These are phyloP conservation scores for Colletotrichum graminicola DNA, from an alignment of 2,329 filamentous ascomycete genomes.

Conservation along the genomic window DNA sequence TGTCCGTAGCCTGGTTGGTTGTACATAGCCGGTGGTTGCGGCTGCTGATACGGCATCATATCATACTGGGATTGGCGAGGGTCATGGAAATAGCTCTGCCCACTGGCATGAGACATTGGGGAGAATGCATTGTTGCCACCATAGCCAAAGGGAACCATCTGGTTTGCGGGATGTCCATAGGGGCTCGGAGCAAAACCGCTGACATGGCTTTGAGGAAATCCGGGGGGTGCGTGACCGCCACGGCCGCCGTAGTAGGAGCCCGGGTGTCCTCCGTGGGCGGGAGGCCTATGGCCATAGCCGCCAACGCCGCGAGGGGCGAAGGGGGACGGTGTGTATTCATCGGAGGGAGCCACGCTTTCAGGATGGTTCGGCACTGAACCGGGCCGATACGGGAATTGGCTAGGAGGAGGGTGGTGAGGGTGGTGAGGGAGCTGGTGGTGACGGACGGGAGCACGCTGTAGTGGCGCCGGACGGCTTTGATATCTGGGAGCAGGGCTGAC, in stretches of 20 bases:
- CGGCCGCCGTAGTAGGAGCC: constrained; percentile 50
- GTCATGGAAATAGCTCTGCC: constrained; percentile 58
- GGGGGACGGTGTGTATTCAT: constrained; percentile 59
- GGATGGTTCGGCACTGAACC: constrained; percentile 63
- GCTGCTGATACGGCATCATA: constrained; percentile 64
- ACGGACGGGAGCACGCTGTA: constrained; percentile 20
- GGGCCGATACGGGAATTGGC: constrained; percentile 53
- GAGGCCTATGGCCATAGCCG: constrained; percentile 36
- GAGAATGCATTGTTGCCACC: constrained; percentile 59
- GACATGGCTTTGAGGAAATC: constrained; percentile 63
- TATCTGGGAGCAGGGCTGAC: constrained; percentile 53
- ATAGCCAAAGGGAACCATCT: constrained; percentile 62
- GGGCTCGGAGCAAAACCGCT: constrained; percentile 55
- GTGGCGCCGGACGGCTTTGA: constrained; percentile 11
- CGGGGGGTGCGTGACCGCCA: constrained; percentile 46
- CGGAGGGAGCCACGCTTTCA: constrained; percentile 75
- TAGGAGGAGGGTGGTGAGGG: constrained; percentile 40
- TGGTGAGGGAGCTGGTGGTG: background rate
- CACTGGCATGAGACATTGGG: constrained; percentile 55
- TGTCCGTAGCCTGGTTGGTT: constrained; percentile 47
- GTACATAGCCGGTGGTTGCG: constrained; percentile 49
- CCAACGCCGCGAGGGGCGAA: constrained; percentile 52
- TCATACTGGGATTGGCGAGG: constrained; percentile 57
- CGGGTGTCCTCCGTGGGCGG: constrained; percentile 40
- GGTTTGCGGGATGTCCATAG: constrained; percentile 51